Evolutionary conservation across 208 protist species (phyloP).

Genomic region (Leishmania major): DNA sequence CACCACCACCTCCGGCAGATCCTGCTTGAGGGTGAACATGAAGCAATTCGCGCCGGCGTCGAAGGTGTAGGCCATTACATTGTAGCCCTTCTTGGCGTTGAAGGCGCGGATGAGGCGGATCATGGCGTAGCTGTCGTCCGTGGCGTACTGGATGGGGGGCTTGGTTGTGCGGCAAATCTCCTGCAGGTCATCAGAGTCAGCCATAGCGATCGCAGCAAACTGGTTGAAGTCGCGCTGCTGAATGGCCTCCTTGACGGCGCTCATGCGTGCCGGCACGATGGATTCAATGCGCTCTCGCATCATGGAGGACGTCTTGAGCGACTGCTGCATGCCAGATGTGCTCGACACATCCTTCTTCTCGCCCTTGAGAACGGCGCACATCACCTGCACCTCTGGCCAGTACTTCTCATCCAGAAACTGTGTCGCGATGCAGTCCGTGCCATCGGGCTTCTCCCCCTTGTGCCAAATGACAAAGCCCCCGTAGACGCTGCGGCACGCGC

Average conservation of each 20-base stretch:
- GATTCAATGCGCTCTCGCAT: conserved; percentile 85
- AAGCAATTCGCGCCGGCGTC: conserved; percentile 99
- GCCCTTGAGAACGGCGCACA: conserved; percentile 92
- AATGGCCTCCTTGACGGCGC: conserved; percentile 93
- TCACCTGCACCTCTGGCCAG: conserved; percentile 95
- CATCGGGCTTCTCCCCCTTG: conserved; percentile 86
- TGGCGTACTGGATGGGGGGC: conserved; percentile 99
- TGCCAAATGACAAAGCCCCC: conserved; percentile 99
- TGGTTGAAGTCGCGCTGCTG: conserved; percentile 91
- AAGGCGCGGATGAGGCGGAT: conserved; percentile 94
- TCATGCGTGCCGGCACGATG: conserved; percentile 93
- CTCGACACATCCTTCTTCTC: conserved; percentile 96
- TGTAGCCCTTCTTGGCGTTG: conserved; percentile 84
- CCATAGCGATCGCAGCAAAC: conserved; percentile 94
- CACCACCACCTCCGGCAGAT: conserved; percentile 87
- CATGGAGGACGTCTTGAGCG: conserved; percentile 91
- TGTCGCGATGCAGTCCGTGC: conserved; percentile 91
- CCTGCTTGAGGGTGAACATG: conserved; percentile 93
- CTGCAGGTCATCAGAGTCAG: conserved; percentile 98
- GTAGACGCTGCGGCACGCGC: conserved; percentile 97
- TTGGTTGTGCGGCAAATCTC: conserved; percentile 97
- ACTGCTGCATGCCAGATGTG: conserved; percentile 97
- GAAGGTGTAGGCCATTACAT: conserved; percentile 98
- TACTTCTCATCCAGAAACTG: conserved; percentile 91
- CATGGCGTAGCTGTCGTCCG: conserved; percentile 96